A percentile compares a stretch with the other conserved stretches of the same genome.
Evolutionary conservation across 2,329 filamentous ascomycete genomes (phyloP).

Genomic region (Drechslerella stenobrocha): DNA sequence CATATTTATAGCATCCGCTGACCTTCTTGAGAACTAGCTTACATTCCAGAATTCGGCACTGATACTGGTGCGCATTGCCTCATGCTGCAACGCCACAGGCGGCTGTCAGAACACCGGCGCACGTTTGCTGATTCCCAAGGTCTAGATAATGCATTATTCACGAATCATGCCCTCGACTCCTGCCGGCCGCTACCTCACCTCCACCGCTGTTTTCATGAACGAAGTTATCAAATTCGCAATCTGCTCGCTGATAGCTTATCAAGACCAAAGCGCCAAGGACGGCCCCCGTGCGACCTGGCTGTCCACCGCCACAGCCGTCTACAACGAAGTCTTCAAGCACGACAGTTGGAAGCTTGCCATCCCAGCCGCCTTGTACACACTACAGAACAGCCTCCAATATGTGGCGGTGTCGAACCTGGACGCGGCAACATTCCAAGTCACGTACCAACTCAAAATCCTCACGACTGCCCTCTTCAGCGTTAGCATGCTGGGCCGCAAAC

Average conservation of each 20-base stretch:
- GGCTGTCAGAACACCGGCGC: not conserved
- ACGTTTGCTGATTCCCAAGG: slow-evolving; percentile 7
- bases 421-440: slow-evolving; percentile 87
- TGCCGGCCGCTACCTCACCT: slow-evolving; percentile 81
- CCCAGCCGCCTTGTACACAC: slow-evolving; percentile 81
- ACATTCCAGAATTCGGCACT: slow-evolving; percentile 78
- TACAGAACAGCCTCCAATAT: slow-evolving; percentile 94
- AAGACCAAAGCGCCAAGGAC: slow-evolving; percentile 62
- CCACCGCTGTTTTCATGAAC: slow-evolving; percentile 89
- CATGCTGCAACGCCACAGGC: slow-evolving; percentile 1
- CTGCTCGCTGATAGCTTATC: slow-evolving; percentile 81
- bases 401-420: slow-evolving; percentile 87
- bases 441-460: slow-evolving; percentile 93
- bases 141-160: slow-evolving; percentile 88
- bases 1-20: slow-evolving; percentile 18
- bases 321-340: slow-evolving; percentile 77
- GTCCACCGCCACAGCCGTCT: slow-evolving; percentile 76
- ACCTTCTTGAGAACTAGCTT: slow-evolving; percentile 61
- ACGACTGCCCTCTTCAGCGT: slow-evolving; percentile 87
- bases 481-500: slow-evolving; percentile 69
- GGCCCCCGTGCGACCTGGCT: slow-evolving; percentile 71
- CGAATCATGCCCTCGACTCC: slow-evolving; percentile 76
- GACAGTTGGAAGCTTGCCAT: slow-evolving; percentile 95
- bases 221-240: slow-evolving; percentile 88
- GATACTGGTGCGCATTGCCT: slow-evolving; percentile 63